phyloP scores from a whole-genome alignment of 2,329 filamentous ascomycete genomes.

The Chaetomiaceae sp. region DNA sequence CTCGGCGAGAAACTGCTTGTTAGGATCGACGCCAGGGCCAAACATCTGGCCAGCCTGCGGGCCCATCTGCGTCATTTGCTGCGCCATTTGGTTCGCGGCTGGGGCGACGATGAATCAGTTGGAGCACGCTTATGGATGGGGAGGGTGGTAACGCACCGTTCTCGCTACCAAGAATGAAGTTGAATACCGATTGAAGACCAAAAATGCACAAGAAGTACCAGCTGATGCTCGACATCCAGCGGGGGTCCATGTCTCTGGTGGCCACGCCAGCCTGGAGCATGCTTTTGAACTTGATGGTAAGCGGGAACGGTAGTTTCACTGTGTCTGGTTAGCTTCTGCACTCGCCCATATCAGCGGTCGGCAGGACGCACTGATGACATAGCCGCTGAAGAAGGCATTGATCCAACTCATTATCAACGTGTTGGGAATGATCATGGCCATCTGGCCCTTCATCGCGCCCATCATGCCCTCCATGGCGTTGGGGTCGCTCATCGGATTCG shows the following conservation, averaged over 20 bases:
- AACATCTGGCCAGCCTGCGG: conserved; percentile 69
- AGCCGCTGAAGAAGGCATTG: conserved; percentile 97
- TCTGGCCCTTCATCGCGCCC: conserved; percentile 99
- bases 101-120: neutral
- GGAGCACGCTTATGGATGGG: neutral
- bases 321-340: conserved; percentile 15
- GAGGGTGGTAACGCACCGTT: conserved; percentile 60
- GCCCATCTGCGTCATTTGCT: conserved; percentile 81
- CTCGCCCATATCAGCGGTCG: neutral
- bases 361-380: conserved; percentile 77
- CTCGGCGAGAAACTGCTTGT: conserved; percentile 90
- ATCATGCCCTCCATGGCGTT: conserved; percentile 99
- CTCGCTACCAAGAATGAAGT: conserved; percentile 91
- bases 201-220: conserved; percentile 99
- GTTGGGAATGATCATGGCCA: conserved; percentile 99
- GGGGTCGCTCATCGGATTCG: conserved; percentile 93
- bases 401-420: conserved; percentile 99
- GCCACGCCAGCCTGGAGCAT: conserved; percentile 98
- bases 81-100: conserved; percentile 88
- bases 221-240: conserved; percentile 97
- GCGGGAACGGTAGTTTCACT: conserved; percentile 95
- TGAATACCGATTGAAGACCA: conserved; percentile 93
- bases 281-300: conserved; percentile 98
- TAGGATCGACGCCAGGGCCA: conserved; percentile 85
- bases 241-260: conserved; percentile 90